Evolutionary conservation across 2,329 filamentous ascomycete genomes (phyloP).

Genomic region (Chaetomium strumarium): DNA sequence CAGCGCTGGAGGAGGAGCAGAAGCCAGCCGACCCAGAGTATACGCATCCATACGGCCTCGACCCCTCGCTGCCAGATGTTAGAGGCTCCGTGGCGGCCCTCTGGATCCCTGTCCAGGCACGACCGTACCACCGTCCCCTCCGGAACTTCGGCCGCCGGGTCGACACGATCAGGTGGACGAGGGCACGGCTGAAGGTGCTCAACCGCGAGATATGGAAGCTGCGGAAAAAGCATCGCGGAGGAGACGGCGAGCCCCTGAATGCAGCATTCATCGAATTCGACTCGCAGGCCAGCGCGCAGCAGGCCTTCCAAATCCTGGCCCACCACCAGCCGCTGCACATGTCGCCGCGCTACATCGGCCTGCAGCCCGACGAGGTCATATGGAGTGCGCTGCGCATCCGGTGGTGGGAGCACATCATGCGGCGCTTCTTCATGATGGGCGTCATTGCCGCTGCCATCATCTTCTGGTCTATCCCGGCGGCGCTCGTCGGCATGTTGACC

Average conservation of each 20-base stretch:
- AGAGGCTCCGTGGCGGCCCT: constrained; percentile 55
- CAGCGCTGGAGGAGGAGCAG: constrained; percentile 12
- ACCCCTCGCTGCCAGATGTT: constrained; percentile 28
- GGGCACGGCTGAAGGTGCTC: constrained; percentile 52
- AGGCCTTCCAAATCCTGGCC: constrained; percentile 73
- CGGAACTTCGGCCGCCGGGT: constrained; percentile 67
- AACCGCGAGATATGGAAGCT: constrained; percentile 36
- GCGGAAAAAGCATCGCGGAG: constrained; percentile 54
- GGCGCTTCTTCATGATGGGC: constrained; percentile 56
- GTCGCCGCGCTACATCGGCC: constrained; percentile 76
- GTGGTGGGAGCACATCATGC: constrained; percentile 72
- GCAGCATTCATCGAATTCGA: constrained; percentile 93
- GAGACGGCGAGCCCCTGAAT: constrained; percentile 57
- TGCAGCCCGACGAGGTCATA: constrained; percentile 74
- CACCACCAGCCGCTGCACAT: constrained; percentile 80
- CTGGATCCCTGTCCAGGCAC: constrained; percentile 61
- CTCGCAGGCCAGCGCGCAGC: constrained; percentile 75
- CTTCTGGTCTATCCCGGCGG: constrained; percentile 76
- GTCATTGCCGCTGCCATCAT: constrained; percentile 69
- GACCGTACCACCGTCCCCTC: constrained; percentile 63
- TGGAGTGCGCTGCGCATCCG: constrained; percentile 68
- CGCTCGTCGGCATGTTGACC: constrained; percentile 75
- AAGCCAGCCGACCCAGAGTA: constrained; percentile 40
- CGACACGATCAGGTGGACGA: constrained; percentile 82
- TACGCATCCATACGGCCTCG: constrained; percentile 30